These are phyloP conservation scores for Stagonosporopsis tanaceti DNA, from an alignment of 2,329 filamentous ascomycete species.

Conservation along the genomic window DNA sequence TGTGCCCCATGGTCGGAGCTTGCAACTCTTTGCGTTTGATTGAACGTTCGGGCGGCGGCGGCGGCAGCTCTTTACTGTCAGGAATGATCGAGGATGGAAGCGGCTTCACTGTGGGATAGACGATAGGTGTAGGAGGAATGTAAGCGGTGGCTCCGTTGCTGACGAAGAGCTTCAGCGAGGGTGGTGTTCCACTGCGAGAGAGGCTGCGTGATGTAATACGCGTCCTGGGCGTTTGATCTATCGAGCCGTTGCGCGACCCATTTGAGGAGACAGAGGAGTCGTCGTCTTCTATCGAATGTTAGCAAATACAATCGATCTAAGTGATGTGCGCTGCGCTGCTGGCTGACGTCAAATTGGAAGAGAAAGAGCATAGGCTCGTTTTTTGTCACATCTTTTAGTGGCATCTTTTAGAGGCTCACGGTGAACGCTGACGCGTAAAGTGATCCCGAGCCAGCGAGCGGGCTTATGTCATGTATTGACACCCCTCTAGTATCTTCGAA, in stretches of 20 bases:
- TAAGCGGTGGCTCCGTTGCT: slow-evolving; percentile 52
- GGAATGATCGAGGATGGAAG: slow-evolving; percentile 20
- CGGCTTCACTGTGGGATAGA: slow-evolving; percentile 9
- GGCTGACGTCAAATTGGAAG: no score
- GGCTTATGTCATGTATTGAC: slow-evolving; percentile 4
- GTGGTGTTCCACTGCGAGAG: slow-evolving; percentile 46
- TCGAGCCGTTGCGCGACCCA: slow-evolving; percentile 29
- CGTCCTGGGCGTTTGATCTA: slow-evolving; percentile 30
- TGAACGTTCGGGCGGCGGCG: slow-evolving; percentile 48
- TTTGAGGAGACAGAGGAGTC: slow-evolving; percentile 22
- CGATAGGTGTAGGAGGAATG: slow-evolving; percentile 35
- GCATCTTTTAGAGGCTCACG: not conserved
- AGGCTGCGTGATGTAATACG: slow-evolving; percentile 44
- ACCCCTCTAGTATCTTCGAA: not conserved
- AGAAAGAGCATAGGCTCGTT: no score
- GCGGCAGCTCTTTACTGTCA: slow-evolving; percentile 42
- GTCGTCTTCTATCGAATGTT: slow-evolving; percentile 29
- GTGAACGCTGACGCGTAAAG: slow-evolving; percentile 10
- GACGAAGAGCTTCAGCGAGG: slow-evolving; percentile 42
- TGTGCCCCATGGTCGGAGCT: slow-evolving; percentile 31
- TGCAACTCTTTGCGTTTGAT: slow-evolving; percentile 28
- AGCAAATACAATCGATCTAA: slow-evolving; percentile 1
- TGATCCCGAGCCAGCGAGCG: slow-evolving; percentile 2
- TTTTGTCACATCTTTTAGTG: not conserved
- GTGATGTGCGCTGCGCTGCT: not conserved